Base-by-base conservation (phyloP, 257 asterid genomes). In the Haberlea rhodopensis region DNA sequence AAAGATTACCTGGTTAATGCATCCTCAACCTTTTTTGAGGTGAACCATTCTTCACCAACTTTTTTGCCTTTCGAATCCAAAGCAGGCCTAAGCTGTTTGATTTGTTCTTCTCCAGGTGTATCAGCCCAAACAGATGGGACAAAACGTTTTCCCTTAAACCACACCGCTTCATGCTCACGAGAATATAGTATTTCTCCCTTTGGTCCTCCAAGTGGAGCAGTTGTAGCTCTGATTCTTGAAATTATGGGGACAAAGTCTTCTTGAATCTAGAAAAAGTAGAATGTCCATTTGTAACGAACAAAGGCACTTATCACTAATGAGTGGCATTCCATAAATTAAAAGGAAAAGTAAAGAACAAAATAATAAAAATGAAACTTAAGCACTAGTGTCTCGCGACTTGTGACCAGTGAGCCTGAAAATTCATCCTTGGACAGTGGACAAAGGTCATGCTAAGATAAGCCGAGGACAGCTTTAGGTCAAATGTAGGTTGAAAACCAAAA, bases 21-120 rank as follows among this genome's bases (percentile, higher is more conserved):
- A 23, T 79, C 69, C 55, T 87, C 96, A 76, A 94, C 99, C 82
- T 85, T 94, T 61, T 51, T 13, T 5, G 99, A 84, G 57, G 96
- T 90, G 80, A 82, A 94, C 99, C 97, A 94, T 71, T 94, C 99
- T 72, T 94, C 99, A 66, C 99, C 95, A 67, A 94, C 96, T 75
- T 69, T 90, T 85, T 81, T 89, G 65, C 97, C 94, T 81, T 94
- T 94, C 25, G 94, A 90, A 83, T 94, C 99, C 16, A 81, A 66
- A 70, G 99, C 96, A 68, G 97, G 87, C 73, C 55, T 80, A 45
- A 92, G 95, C 72, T 77, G 90, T 68, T 81, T 85, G 73, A 89
- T 84, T 69, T 92, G 94, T 75, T 84, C 95, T 88, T 90, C 99
- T 70, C 97, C 94, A 65, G 80, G 70, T 23, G 96, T 84, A 69